phyloP scores from a whole-genome alignment of 2,329 filamentous ascomycete genomes.

The Claviceps cyperi region DNA sequence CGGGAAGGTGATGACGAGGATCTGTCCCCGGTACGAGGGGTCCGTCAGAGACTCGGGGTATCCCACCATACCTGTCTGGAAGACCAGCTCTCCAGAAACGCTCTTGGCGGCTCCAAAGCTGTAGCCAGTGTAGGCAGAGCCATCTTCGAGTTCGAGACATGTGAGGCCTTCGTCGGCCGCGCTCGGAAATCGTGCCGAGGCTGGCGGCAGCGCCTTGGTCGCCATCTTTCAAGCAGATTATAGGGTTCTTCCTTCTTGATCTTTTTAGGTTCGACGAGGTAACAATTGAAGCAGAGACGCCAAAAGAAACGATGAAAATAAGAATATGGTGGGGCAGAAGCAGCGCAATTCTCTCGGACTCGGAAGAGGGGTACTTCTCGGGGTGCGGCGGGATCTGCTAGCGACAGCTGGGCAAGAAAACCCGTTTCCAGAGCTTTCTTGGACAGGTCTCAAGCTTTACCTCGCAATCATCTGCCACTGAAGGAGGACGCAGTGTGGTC shows the following conservation, averaged over 20 bases:
- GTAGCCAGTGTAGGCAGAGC: conserved; percentile 79
- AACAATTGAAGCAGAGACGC: background rate
- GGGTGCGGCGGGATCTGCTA: conserved; percentile 16
- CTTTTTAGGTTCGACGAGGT: background rate
- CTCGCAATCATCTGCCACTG: conserved; percentile 23
- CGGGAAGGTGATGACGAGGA: conserved; percentile 94
- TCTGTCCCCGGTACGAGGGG: conserved; percentile 83
- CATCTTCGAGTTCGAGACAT: conserved; percentile 86
- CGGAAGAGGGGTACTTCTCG: conserved; percentile 5
- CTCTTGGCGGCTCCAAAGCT: conserved; percentile 95
- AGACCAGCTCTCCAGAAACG: conserved; percentile 91
- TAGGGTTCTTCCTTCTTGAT: background rate
- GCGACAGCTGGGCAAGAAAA: conserved; percentile 22
- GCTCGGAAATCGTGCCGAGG: conserved; percentile 43
- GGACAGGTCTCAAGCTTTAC: conserved; percentile 22
- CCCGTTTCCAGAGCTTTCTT: conserved; percentile 24
- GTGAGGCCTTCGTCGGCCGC: conserved; percentile 47
- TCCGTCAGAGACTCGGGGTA: conserved; percentile 91
- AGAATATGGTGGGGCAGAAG: conserved; percentile 16
- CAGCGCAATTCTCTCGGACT: conserved; percentile 6
- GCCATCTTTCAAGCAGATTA: conserved; percentile 15
- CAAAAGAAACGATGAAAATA: background rate
- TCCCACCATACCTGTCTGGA: conserved; percentile 98
- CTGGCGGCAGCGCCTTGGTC: conserved; percentile 32
- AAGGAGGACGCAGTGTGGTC: conserved; percentile 6